Percentiles rank a stretch among this genome's conserved stretches.
These are phyloP conservation scores for Scortechinia acanthostroma DNA, from an alignment of 2,329 filamentous ascomycete genomes.

Conservation along the genomic window DNA sequence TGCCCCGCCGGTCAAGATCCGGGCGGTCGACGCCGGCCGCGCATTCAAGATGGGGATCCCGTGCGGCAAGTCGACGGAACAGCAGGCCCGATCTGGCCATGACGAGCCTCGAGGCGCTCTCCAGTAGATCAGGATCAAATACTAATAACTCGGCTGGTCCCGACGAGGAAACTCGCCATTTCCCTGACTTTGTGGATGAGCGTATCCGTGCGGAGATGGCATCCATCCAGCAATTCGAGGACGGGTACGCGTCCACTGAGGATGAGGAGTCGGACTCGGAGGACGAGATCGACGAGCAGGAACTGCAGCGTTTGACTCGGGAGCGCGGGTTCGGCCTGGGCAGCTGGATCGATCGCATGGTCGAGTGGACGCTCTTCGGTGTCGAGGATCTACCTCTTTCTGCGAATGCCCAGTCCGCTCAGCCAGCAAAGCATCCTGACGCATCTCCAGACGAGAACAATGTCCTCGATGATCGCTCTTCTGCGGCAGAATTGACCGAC, in stretches of 20 bases:
- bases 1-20: slow-evolving; percentile 18
- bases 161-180: slow-evolving; percentile 10
- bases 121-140: too few species aligned
- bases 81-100: slow-evolving; percentile 24
- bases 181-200: slow-evolving; percentile 41
- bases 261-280: slow-evolving; percentile 17
- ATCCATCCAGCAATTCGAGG: slow-evolving; percentile 9
- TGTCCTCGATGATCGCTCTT: neutral
- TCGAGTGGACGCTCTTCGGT: slow-evolving; percentile 47
- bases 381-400: slow-evolving; percentile 32
- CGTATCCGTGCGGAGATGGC: slow-evolving; percentile 26
- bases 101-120: slow-evolving; percentile 13
- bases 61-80: slow-evolving; percentile 16
- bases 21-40: slow-evolving; percentile 22
- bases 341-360: slow-evolving; percentile 44
- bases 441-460: neutral
- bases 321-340: slow-evolving; percentile 45
- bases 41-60: slow-evolving; percentile 20
- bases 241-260: slow-evolving; percentile 10
- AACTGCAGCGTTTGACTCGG: slow-evolving; percentile 38
- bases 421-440: neutral
- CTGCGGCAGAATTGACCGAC: neutral
- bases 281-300: slow-evolving; percentile 38
- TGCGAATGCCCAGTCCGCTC: slow-evolving; percentile 2
- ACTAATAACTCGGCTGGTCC: neutral